Conservation (phyloP, 2,329 filamentous ascomycete genomes). For the Trichoderma cornu-damae region DNA sequence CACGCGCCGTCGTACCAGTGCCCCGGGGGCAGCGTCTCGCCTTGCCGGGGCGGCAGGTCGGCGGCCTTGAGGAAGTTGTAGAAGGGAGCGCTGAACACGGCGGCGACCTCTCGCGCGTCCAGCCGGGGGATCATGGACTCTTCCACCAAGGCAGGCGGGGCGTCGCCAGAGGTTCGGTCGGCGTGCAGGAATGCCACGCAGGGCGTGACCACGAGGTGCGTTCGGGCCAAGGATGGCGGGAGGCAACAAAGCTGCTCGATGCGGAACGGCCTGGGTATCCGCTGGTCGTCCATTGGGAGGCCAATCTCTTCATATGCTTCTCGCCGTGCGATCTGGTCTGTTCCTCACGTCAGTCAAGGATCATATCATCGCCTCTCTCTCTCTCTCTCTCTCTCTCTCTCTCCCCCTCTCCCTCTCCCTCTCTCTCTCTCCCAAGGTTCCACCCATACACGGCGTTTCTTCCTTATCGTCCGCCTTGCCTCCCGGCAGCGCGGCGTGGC, state of each 20-base stretch:
- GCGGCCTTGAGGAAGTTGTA: conserved; percentile 66
- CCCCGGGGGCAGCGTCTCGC: conserved; percentile 42
- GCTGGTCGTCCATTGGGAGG: conserved; percentile 64
- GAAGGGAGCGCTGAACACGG: conserved; percentile 87
- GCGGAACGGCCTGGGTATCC: conserved; percentile 69
- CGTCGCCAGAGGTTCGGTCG: conserved; percentile 39
- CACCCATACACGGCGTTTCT: conserved; percentile 55
- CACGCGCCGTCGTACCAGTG: conserved; percentile 84
- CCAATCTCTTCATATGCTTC: conserved; percentile 95
- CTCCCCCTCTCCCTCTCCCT: no score
- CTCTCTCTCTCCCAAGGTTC: no score
- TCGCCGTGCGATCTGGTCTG: conserved; percentile 76
- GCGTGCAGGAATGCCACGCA: conserved; percentile 74
- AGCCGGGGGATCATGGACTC: conserved; percentile 71
- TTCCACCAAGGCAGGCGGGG: conserved; percentile 48
- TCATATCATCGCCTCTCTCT: neutral
- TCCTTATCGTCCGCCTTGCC: conserved; percentile 59
- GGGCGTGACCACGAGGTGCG: conserved; percentile 67
- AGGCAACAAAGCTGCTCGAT: conserved; percentile 86
- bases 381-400: no score
- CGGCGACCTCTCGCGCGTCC: conserved; percentile 86
- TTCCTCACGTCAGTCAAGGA: conserved; percentile 19
- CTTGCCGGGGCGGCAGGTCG: conserved; percentile 47
- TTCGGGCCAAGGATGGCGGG: conserved; percentile 68
- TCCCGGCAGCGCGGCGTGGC: conserved; percentile 81